phyloP scores from a whole-genome alignment of 1,284 basidiomycete species.

The Hortiboletus rubellus region DNA sequence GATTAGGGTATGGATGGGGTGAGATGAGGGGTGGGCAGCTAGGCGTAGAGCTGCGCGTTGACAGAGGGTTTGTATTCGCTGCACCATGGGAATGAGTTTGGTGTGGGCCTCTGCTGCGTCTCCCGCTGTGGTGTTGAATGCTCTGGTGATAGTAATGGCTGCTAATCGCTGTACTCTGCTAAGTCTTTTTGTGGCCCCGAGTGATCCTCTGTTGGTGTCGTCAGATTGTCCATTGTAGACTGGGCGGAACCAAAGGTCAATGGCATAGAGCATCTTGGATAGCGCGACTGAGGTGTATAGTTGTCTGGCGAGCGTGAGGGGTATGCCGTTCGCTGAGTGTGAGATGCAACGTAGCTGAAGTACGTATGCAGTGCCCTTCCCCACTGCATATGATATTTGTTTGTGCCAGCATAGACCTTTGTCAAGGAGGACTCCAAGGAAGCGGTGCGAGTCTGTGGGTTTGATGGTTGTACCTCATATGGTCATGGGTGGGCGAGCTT shows the following conservation, averaged over 20 bases:
- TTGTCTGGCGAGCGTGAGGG: neutral
- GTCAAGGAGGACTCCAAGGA: constrained; percentile 4
- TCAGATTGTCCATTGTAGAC: neutral
- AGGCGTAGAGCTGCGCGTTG: too few species aligned
- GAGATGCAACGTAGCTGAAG: neutral
- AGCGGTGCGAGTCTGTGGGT: neutral
- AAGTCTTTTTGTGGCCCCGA: constrained; percentile 12
- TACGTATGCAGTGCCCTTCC: neutral
- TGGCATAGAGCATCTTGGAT: constrained; percentile 31
- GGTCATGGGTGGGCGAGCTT: neutral
- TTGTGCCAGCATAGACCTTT: neutral
- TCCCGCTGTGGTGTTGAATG: neutral
- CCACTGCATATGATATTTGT: neutral
- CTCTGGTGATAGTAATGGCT: neutral
- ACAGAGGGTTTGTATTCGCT: too few species aligned
- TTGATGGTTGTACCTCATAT: neutral
- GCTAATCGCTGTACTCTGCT: constrained; percentile 30
- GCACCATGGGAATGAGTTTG: neutral
- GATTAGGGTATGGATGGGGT: too few species aligned
- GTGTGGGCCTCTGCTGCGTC: neutral
- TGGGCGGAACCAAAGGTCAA: constrained; percentile 30
- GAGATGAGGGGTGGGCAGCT: too few species aligned
- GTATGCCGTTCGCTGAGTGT: neutral
- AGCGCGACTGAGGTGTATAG: constrained; percentile 26
- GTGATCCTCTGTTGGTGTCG: neutral